Evolutionary conservation across 176 grass and related monocot genomes (phyloP), one percentile per base, ranked within the genome.

Genomic region (Aegilops bicornis): DNA sequence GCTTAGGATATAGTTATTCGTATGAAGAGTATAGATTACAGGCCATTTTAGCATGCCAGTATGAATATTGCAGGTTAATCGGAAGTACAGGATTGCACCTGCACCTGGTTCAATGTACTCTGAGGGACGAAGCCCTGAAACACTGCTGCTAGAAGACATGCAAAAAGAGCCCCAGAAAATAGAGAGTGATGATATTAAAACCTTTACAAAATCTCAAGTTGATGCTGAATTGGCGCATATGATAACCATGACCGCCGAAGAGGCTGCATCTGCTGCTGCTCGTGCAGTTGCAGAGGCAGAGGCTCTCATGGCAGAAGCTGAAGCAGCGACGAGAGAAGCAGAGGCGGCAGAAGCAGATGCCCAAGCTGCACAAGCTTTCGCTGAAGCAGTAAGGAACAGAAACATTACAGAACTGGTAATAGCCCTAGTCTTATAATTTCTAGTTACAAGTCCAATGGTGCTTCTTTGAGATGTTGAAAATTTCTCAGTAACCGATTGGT

Each of bases 201-300:
- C 71, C 58, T 74, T 83, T 13, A 87, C 67, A 14, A 92, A 79
- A 77, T 84, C 87, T 78, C 86, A 69, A 77, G 72, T 91, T 80
- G 90, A 91, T 78, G 79, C 76, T 74, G 88, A 93, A 83, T 82
- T 92, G 81, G 76, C 65, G 76, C 47, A 23, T 43, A 94, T 90
- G 76, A 27, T 73, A 85, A 87, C 86, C 56, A 84, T 90, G 87
- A 88, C 89, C 32, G 84, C 87, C 66, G 73, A 90, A 82, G 89
- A 94, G 80, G 86, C 92, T 89, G 91, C 90, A 73, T 85, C 85
- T 2, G 69, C 63, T 81, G 88, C 95, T 29, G 90, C 95, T 76
- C 80, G 80, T 82, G 90, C 92, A 70, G 86, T 97, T 89, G 89
- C 82, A 78, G 95, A 98, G 86, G 95, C 89, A 79, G 95, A 93